A percentile compares a stretch with the other conserved stretches of the same genome.
These are phyloP conservation scores for Paecilomyces formosus DNA, from an alignment of 2,329 filamentous ascomycete species.

Conservation along the genomic window DNA sequence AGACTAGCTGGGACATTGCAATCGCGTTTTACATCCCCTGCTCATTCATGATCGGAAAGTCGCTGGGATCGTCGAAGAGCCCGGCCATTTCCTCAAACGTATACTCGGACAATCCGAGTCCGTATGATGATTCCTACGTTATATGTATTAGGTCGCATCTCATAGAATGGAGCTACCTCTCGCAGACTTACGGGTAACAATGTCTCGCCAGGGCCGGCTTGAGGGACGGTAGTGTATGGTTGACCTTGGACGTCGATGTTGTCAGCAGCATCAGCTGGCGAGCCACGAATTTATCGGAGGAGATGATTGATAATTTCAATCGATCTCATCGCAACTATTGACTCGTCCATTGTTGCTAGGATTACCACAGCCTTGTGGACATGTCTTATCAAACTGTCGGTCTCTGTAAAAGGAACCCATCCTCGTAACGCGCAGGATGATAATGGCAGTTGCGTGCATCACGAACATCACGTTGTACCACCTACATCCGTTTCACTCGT, in stretches of 20 bases:
- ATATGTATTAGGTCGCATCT: constrained; percentile 9
- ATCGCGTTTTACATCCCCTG: neutral
- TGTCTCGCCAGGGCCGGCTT: constrained; percentile 1
- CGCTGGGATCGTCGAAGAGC: constrained; percentile 24
- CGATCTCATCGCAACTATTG: constrained; percentile 31
- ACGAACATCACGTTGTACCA: constrained; percentile 39
- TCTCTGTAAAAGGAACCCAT: constrained; percentile 19
- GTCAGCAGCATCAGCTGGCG: neutral
- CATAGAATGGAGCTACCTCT: constrained; percentile 3
- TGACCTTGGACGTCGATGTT: neutral
- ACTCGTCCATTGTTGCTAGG: constrained; percentile 37
- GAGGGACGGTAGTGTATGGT: constrained; percentile 5
- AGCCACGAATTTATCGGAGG: constrained; percentile 18
- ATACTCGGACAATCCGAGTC: constrained; percentile 29
- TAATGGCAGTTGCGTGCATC: constrained; percentile 31
- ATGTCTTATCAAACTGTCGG: constrained; percentile 18
- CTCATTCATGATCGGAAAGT: constrained; percentile 5
- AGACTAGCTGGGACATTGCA: no score
- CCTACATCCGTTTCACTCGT: constrained; percentile 13
- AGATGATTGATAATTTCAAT: constrained; percentile 29
- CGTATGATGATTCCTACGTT: constrained; percentile 26
- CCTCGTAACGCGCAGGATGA: constrained; percentile 28
- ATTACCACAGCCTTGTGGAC: constrained; percentile 33
- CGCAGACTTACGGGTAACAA: constrained; percentile 3
- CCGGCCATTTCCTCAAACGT: constrained; percentile 28